These are phyloP conservation scores for Smittium mucronatum DNA, from an alignment of 371 early-diverging fungal genomes.

Conservation along the genomic window DNA sequence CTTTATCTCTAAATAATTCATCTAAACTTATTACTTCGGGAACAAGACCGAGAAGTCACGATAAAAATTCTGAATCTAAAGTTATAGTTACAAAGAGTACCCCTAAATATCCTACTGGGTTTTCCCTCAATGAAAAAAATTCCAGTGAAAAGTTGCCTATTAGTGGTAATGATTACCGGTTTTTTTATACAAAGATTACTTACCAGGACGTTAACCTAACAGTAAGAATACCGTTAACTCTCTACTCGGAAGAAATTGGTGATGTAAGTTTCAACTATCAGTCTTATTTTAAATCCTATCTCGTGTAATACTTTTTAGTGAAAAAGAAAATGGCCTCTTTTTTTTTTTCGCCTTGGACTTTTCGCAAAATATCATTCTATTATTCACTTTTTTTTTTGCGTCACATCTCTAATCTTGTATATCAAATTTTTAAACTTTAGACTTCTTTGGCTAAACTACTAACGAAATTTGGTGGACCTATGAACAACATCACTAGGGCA, in stretches of 20 bases:
- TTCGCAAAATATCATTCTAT: not conserved
- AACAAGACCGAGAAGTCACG: not conserved
- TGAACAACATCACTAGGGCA: conserved; percentile 12
- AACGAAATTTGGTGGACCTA: not conserved
- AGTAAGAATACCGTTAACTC: conserved; percentile 69
- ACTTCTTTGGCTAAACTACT: conserved; percentile 6
- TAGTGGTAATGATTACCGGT: conserved; percentile 57
- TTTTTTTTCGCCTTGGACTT: not conserved
- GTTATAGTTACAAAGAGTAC: not conserved
- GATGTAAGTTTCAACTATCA: conserved; percentile 34
- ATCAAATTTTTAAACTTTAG: conserved; percentile 18
- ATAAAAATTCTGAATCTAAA: not conserved
- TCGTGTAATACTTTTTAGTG: not conserved
- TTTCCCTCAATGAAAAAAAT: not conserved
- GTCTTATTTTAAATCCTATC: not conserved
- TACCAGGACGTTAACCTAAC: conserved; percentile 72
- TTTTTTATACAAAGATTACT: conserved; percentile 67
- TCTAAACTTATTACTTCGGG: not conserved
- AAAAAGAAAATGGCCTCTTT: not conserved
- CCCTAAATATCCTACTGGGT: not conserved
- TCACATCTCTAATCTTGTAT: conserved; percentile 21
- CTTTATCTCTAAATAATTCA: not conserved
- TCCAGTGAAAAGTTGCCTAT: not conserved
- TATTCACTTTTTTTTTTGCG: not conserved
- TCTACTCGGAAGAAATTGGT: conserved; percentile 80